Conservation (phyloP, 1,139 yeast species). For the Magnusiomyces suaveolens region DNA sequence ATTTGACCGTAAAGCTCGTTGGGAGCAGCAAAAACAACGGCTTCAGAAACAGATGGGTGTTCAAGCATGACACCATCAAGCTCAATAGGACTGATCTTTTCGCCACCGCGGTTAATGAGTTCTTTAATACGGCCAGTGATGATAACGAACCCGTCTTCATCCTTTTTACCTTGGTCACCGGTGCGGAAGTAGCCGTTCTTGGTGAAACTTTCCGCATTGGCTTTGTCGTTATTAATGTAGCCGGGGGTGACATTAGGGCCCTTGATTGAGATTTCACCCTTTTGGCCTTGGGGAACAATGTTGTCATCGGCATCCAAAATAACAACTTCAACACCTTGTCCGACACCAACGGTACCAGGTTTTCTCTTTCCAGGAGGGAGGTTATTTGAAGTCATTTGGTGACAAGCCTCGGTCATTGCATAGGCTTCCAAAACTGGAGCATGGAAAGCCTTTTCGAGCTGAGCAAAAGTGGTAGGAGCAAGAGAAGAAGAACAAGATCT, state of each 20-base stretch:
- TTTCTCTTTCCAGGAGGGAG: constrained; percentile 53
- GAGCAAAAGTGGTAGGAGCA: constrained; percentile 51
- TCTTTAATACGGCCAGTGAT: constrained; percentile 61
- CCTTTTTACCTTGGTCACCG: constrained; percentile 60
- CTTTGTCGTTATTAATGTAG: constrained; percentile 56
- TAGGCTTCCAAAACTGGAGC: constrained; percentile 66
- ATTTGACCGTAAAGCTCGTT: constrained; percentile 57
- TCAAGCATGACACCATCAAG: constrained; percentile 48
- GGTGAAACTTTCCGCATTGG: constrained; percentile 55
- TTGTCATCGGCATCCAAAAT: constrained; percentile 44
- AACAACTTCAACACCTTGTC: constrained; percentile 55
- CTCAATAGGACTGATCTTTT: constrained; percentile 59
- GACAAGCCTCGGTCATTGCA: constrained; percentile 70
- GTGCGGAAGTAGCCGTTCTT: constrained; percentile 53
- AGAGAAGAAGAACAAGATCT: constrained; percentile 60
- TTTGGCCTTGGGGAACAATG: constrained; percentile 39
- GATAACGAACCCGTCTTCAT: constrained; percentile 47
- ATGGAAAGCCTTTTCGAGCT: constrained; percentile 44
- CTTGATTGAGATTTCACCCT: constrained; percentile 57
- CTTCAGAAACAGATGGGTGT: constrained; percentile 51
- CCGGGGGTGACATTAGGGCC: constrained; percentile 64
- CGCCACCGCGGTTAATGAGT: constrained; percentile 60
- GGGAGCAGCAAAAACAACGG: constrained; percentile 57
- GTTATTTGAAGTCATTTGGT: constrained; percentile 63
- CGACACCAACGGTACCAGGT: constrained; percentile 62